These are phyloP conservation scores for Lactarius vividus DNA, from an alignment of 768 basidiomycete species.

Conservation along the genomic window DNA sequence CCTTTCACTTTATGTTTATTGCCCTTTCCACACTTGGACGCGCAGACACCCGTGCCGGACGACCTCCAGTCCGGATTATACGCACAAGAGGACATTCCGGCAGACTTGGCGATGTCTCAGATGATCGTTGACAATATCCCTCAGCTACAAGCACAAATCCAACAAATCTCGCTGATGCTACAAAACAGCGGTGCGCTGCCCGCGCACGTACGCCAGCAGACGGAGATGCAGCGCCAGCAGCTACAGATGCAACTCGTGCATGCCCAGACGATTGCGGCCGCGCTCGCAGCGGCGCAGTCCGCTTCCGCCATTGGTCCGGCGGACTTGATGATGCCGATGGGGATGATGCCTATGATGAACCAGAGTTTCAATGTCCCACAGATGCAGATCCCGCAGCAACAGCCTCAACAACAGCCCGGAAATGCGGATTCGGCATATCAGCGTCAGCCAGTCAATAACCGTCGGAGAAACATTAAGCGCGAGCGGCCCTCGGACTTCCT, in stretches of 20 bases:
- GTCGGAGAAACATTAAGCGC: slow-evolving; percentile 72
- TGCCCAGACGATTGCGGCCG: slow-evolving; percentile 68
- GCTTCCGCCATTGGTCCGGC: slow-evolving; percentile 36
- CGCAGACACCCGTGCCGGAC: slow-evolving; percentile 23
- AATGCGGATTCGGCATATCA: slow-evolving; percentile 86
- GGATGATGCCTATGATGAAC: slow-evolving; percentile 25
- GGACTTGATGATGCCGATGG: slow-evolving; percentile 39
- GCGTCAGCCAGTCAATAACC: slow-evolving; percentile 75
- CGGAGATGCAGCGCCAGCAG: slow-evolving; percentile 81
- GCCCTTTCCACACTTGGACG: background rate
- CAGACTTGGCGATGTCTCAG: slow-evolving; percentile 64
- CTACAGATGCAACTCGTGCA: slow-evolving; percentile 77
- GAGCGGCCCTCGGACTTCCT: slow-evolving; percentile 84
- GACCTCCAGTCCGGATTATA: slow-evolving; percentile 56
- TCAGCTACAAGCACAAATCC: slow-evolving; percentile 80
- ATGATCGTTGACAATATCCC: slow-evolving; percentile 74
- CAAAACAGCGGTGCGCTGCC: slow-evolving; percentile 73
- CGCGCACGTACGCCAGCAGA: slow-evolving; percentile 67
- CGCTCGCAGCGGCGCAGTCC: slow-evolving; percentile 43
- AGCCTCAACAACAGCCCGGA: slow-evolving; percentile 63
- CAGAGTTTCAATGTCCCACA: slow-evolving; percentile 23
- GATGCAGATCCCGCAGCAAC: slow-evolving; percentile 31
- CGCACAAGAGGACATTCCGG: slow-evolving; percentile 65
- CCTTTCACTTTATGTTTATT: background rate
- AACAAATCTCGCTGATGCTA: slow-evolving; percentile 75